A percentile compares a stretch with the other conserved stretches of the same genome.
These are phyloP conservation scores for Leucogyrophana mollusca DNA, from an alignment of 768 basidiomycete genomes.

Conservation along the genomic window DNA sequence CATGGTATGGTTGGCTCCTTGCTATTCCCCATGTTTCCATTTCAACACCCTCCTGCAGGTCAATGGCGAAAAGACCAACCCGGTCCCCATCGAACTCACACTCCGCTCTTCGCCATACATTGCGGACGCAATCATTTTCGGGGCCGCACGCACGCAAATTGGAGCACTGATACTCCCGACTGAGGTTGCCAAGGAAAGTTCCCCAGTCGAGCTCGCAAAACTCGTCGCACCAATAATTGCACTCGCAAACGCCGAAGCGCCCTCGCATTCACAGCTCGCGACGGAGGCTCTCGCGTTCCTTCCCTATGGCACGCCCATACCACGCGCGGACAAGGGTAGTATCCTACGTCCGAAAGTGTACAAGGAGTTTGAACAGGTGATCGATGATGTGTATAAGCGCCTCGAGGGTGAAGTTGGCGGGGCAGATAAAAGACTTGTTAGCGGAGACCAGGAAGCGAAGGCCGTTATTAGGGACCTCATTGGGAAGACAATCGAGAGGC, in stretches of 20 bases:
- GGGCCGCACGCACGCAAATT: constrained; percentile 45
- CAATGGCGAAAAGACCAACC: constrained; percentile 56
- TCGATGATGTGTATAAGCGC: constrained; percentile 37
- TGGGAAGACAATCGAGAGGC: constrained; percentile 18
- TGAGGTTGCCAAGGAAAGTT: constrained; percentile 30
- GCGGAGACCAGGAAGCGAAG: constrained; percentile 11
- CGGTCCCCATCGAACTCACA: constrained; percentile 51
- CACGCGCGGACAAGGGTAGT: constrained; percentile 50
- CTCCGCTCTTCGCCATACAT: constrained; percentile 48
- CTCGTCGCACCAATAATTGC: constrained; percentile 44
- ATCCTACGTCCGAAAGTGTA: constrained; percentile 51
- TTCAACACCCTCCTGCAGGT: constrained; percentile 28
- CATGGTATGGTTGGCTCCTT: constrained; percentile 14
- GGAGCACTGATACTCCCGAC: constrained; percentile 52
- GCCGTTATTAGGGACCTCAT: constrained; percentile 14
- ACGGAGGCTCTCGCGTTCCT: constrained; percentile 52
- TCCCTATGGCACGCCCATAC: constrained; percentile 46
- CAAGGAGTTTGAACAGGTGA: constrained; percentile 45
- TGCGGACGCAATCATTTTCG: constrained; percentile 54
- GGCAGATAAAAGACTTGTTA: constrained; percentile 14
- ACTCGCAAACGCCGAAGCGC: constrained; percentile 50
- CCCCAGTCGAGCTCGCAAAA: constrained; percentile 26
- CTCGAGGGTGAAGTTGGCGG: constrained; percentile 40
- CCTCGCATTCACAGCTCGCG: constrained; percentile 50
- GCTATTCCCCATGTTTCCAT: background rate